A percentile compares a stretch with the other conserved stretches of the same genome.
These are phyloP conservation scores for Dipteronia dyeriana DNA, from an alignment of 345 rosid genomes.

Conservation along the genomic window DNA sequence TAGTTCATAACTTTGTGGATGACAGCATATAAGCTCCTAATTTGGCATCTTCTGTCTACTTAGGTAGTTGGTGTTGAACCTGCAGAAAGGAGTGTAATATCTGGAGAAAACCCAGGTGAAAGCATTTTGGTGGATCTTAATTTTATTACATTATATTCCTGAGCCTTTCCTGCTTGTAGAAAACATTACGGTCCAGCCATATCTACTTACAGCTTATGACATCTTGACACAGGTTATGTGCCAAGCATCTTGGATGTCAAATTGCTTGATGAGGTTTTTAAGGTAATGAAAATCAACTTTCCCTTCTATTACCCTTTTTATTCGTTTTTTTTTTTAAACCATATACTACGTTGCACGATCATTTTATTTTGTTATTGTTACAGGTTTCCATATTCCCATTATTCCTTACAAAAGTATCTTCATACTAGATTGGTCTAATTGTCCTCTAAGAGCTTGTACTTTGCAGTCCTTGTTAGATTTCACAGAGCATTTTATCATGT, in stretches of 20 bases:
- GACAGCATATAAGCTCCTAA: constrained; percentile 10
- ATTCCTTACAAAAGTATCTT: neutral
- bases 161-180: constrained; percentile 8
- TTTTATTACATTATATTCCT: constrained; percentile 12
- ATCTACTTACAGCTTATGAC: constrained; percentile 13
- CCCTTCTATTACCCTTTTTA: neutral
- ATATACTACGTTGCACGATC: neutral
- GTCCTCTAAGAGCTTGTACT: neutral
- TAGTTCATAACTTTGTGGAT: constrained; percentile 12
- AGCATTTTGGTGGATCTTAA: constrained; percentile 11
- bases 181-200: constrained; percentile 1
- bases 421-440: constrained; percentile 1
- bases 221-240: constrained; percentile 61
- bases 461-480: neutral
- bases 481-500: neutral
- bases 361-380: constrained; percentile 1
- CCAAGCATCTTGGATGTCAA: constrained; percentile 80
- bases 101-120: constrained; percentile 80
- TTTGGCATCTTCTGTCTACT: constrained; percentile 18
- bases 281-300: constrained; percentile 40
- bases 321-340: neutral
- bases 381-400: neutral
- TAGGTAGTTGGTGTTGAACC: constrained; percentile 96
- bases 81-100: constrained; percentile 87
- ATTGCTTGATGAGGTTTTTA: constrained; percentile 84